phyloP scores from a whole-genome alignment of 176 grass and related monocot species.

The Rhynchospora pubera region DNA sequence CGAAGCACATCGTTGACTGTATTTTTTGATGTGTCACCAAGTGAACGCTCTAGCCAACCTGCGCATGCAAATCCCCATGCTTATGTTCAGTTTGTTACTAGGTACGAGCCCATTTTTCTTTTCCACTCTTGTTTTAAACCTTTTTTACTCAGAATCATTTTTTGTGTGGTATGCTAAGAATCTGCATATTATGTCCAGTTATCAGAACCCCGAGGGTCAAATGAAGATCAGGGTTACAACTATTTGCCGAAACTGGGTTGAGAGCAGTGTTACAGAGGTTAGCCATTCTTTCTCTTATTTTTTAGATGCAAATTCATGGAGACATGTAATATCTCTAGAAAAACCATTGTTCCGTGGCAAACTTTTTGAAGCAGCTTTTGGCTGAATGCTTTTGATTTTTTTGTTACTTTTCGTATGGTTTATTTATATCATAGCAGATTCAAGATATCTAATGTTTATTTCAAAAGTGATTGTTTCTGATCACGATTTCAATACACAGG shows the following conservation, averaged over 20 bases:
- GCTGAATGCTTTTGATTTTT: background rate
- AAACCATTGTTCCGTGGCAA: background rate
- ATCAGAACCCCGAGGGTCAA: conserved; percentile 90
- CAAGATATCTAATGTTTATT: background rate
- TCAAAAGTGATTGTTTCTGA: background rate
- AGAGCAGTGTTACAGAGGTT: conserved; percentile 74
- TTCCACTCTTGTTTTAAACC: background rate
- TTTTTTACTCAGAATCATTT: conserved; percentile 2
- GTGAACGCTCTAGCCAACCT: conserved; percentile 61
- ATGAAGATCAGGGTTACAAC: conserved; percentile 86
- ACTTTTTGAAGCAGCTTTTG: background rate
- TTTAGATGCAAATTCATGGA: background rate
- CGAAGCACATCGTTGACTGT: conserved; percentile 83
- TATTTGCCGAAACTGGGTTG: conserved; percentile 86
- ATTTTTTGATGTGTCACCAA: conserved; percentile 96
- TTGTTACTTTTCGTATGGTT: background rate
- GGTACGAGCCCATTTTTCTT: conserved; percentile 39
- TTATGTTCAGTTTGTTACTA: conserved; percentile 95
- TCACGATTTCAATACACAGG: conserved; percentile 33
- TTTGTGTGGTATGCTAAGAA: conserved; percentile 21
- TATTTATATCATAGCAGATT: conserved; percentile 6
- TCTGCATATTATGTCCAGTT: conserved; percentile 40
- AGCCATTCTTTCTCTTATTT: conserved; percentile 17
- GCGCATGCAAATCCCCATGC: conserved; percentile 70
- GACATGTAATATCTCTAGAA: background rate